Evolutionary conservation across 345 rosid species (phyloP), one percentile per base, ranked within the genome.

Genomic region (Salix dunnii): DNA sequence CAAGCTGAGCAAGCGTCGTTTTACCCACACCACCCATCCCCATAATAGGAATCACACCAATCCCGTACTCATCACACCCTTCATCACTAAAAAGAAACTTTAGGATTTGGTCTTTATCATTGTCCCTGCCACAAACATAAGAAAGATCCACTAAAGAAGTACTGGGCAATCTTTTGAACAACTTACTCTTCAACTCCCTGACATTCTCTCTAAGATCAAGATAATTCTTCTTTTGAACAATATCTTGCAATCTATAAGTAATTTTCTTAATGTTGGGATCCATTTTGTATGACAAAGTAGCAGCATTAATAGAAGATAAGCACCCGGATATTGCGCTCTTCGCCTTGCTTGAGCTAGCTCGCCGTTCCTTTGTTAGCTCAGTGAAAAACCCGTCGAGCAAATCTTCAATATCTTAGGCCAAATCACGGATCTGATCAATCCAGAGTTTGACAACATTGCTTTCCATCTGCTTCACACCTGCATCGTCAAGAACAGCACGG

Each of bases 61-160:
- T 14, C 51, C 51, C 51, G 18, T 46, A 46, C 18, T 46, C 51
- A 46, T 46, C 51, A 64, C 65, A 25, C 35, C 28, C 30, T 7
- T 67, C 11, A 4, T 62, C 43, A 21, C 21, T 64, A 40, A 67
- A 53, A 43, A 51, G 33, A 33, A 2, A 72, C 0, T 27, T 28
- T 4, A 73, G 0, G 8, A 74, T 62, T 30, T 38, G 35, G 14
- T 80, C 82, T 63, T 13, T 81, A 13, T 75, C 86, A 6, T n/a
- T 31, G 4, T 81, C 88, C 75, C 87, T 71, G 1, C 90, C 90
- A 51, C 42, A 79, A 40, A 85, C 78, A 30, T 18, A 11, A 5
- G 73, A 6, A 31, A 77, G 76, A 38, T 33, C 30, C n/a, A 25
- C 63, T 33, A 85, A 67, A 30, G 75, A 77, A 21, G 76, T 63